Evolutionary conservation across 371 early-diverging fungal species (phyloP).

Genomic region (Fennellomyces sp.): DNA sequence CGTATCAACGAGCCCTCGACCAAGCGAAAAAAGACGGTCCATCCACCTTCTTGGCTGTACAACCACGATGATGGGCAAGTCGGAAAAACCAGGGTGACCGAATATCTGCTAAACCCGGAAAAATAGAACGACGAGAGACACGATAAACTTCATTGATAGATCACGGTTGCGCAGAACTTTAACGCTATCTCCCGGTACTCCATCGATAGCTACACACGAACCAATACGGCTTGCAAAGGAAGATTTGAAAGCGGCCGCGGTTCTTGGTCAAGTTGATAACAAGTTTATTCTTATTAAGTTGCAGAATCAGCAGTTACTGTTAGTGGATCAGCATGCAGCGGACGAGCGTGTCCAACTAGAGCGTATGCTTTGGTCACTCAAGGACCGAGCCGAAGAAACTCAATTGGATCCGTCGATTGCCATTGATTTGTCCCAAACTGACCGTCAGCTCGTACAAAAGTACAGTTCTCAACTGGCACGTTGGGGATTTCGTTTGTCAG

Average conservation of each 20-base stretch:
- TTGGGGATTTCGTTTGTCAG: constrained; percentile 64
- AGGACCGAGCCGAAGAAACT: constrained; percentile 31
- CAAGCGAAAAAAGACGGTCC: not conserved
- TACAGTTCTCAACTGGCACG: constrained; percentile 35
- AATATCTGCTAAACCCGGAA: too few species aligned
- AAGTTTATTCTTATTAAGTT: constrained; percentile 66
- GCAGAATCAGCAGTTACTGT: constrained; percentile 34
- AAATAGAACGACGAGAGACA: not conserved
- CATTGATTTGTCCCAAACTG: constrained; percentile 44
- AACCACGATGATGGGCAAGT: not conserved
- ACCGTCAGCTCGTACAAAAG: constrained; percentile 31
- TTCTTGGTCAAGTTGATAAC: constrained; percentile 68
- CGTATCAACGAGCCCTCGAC: not conserved
- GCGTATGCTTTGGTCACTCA: constrained; percentile 30
- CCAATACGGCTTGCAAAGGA: constrained; percentile 32
- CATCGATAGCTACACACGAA: not conserved
- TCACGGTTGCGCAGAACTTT: not conserved
- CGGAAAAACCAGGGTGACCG: too few species aligned
- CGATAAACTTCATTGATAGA: constrained; percentile 3
- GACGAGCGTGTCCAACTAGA: constrained; percentile 83
- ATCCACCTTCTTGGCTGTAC: not conserved
- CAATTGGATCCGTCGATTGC: constrained; percentile 52
- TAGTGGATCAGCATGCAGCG: constrained; percentile 88
- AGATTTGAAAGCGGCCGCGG: constrained; percentile 29
- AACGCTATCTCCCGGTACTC: not conserved